phyloP scores from a whole-genome alignment of 768 basidiomycete genomes.

The Lentinula lateritia region DNA sequence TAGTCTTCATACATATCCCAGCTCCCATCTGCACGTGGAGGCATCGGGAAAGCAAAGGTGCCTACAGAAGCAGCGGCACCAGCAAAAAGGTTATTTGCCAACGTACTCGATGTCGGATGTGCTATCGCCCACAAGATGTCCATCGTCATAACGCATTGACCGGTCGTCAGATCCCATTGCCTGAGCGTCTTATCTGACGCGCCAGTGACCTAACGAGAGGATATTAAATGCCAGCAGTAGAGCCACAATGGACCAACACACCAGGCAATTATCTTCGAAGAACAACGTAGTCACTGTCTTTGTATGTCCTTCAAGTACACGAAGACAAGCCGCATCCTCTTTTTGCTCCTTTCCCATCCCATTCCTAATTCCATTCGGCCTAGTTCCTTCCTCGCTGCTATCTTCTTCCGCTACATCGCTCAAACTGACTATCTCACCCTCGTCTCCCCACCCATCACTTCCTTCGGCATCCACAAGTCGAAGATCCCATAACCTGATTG shows the following conservation, averaged over 20 bases:
- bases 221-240: slow-evolving; percentile 9
- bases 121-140: slow-evolving; percentile 99
- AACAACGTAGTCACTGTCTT: slow-evolving; percentile 91
- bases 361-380: slow-evolving; percentile 34
- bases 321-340: slow-evolving; percentile 52
- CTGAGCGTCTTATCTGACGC: slow-evolving; percentile 97
- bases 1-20: slow-evolving; percentile 98
- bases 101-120: slow-evolving; percentile 55
- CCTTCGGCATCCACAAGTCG: slow-evolving; percentile 77
- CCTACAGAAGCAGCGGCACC: slow-evolving; percentile 52
- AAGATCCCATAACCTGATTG: slow-evolving; percentile 87
- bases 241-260: slow-evolving; percentile 28
- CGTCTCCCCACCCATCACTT: slow-evolving; percentile 37
- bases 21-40: slow-evolving; percentile 83
- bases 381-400: slow-evolving; percentile 38
- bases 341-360: slow-evolving; percentile 21
- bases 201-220: slow-evolving; percentile 75
- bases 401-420: slow-evolving; percentile 64
- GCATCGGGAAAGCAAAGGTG: slow-evolving; percentile 76
- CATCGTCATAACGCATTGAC: slow-evolving; percentile 99
- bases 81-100: slow-evolving; percentile 44
- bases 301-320: slow-evolving; percentile 84
- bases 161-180: slow-evolving; percentile 96
- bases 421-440: slow-evolving; percentile 47
- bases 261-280: slow-evolving; percentile 92